Percentiles rank a stretch among this genome's conserved stretches.
phyloP scores from a whole-genome alignment of 2,329 filamentous ascomycete species.

The Trematosphaeria pertusa region DNA sequence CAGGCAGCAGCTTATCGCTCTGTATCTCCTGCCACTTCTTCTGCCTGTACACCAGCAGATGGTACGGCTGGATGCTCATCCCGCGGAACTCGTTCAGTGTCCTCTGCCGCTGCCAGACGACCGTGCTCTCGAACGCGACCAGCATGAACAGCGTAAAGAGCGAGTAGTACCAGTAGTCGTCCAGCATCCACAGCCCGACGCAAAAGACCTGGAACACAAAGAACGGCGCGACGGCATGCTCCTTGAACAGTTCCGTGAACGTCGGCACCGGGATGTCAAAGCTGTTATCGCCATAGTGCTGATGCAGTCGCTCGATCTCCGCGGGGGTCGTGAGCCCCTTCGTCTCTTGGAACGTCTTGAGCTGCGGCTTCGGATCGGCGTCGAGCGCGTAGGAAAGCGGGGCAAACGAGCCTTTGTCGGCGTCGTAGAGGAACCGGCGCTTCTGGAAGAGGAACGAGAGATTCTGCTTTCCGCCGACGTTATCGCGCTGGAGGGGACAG shows the following conservation, averaged over 20 bases:
- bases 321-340: slow-evolving; percentile 75
- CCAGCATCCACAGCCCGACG: slow-evolving; percentile 96
- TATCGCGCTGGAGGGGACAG: slow-evolving; percentile 79
- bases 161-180: slow-evolving; percentile 99
- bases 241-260: slow-evolving; percentile 94
- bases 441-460: slow-evolving; percentile 97
- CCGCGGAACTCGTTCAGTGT: slow-evolving; percentile 96
- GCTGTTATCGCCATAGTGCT: slow-evolving; percentile 94
- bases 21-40: slow-evolving; percentile 87
- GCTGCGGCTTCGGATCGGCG: slow-evolving; percentile 77
- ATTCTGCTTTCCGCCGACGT: slow-evolving; percentile 75
- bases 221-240: slow-evolving; percentile 97
- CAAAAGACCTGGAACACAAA: slow-evolving; percentile 99
- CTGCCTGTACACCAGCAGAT: slow-evolving; percentile 87
- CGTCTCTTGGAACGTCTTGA: slow-evolving; percentile 80
- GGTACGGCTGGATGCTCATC: slow-evolving; percentile 99
- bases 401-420: slow-evolving; percentile 75
- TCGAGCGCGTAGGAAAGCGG: slow-evolving; percentile 87
- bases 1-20: slow-evolving; percentile 91
- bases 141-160: slow-evolving; percentile 99
- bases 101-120: slow-evolving; percentile 97
- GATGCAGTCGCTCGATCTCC: slow-evolving; percentile 81
- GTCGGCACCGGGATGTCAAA: slow-evolving; percentile 98
- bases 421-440: slow-evolving; percentile 87
- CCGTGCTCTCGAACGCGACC: slow-evolving; percentile 95